These are phyloP conservation scores for Euphorbia tirucalli DNA, from an alignment of 345 rosid genomes.

Conservation along the genomic window DNA sequence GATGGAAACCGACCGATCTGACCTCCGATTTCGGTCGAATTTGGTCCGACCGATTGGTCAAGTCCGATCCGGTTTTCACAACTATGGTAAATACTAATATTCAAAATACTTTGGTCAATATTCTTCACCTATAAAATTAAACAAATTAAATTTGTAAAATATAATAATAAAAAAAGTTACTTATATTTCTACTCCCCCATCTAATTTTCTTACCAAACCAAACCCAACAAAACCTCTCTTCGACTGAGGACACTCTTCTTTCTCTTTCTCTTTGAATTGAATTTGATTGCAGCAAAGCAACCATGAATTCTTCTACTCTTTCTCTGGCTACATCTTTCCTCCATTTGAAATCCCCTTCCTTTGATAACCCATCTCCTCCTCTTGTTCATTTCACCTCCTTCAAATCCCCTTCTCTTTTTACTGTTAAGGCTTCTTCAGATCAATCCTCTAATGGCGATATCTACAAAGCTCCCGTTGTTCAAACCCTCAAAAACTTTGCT, in stretches of 20 bases:
- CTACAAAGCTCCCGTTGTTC: slow-evolving; percentile 10
- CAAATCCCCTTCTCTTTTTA: not conserved
- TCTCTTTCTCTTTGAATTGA: not conserved
- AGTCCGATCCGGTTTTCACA: too few relatives aligned
- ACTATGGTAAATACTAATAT: too few relatives aligned
- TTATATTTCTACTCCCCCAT: not conserved
- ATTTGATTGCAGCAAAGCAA: not conserved
- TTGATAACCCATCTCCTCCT: not conserved
- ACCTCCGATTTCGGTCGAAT: too few relatives aligned
- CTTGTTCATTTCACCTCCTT: not conserved
- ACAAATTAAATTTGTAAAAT: too few relatives aligned
- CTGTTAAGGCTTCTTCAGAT: slow-evolving; percentile 1
- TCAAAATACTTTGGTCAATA: too few relatives aligned
- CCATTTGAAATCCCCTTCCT: slow-evolving; percentile 12
- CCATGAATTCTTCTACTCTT: slow-evolving; percentile 18
- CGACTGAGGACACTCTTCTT: not conserved
- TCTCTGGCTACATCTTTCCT: slow-evolving; percentile 5
- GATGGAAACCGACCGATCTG: too few relatives aligned
- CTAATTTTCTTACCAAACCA: not conserved
- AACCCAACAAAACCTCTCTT: not conserved
- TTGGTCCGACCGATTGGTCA: too few relatives aligned
- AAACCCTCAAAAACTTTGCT: slow-evolving; percentile 43
- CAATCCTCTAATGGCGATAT: not conserved
- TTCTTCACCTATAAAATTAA: too few relatives aligned
- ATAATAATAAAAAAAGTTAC: too few relatives aligned